These are phyloP conservation scores for Trypethelium eluteriae DNA, from an alignment of 495 filamentous ascomycete species.

Conservation along the genomic window DNA sequence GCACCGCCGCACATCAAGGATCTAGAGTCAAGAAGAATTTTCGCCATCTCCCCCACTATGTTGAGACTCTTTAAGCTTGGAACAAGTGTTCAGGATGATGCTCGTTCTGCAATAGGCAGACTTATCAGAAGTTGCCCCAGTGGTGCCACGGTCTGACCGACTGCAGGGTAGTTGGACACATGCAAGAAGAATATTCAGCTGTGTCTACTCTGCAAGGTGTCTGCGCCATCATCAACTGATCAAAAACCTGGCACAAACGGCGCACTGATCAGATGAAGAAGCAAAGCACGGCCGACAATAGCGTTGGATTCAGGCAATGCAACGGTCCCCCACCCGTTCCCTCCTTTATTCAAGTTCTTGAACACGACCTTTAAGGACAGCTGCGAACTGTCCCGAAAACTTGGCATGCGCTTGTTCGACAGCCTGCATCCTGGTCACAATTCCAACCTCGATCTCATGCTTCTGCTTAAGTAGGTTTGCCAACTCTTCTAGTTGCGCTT, in stretches of 20 bases:
- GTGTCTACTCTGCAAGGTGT: constrained; percentile 1
- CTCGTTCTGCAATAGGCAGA: neutral
- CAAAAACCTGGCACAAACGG: neutral
- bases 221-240: neutral
- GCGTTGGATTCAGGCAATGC: neutral
- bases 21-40: too few species aligned
- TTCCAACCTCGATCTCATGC: constrained; percentile 7
- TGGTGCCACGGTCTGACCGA: neutral
- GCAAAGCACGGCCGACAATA: neutral
- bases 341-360: constrained; percentile 1
- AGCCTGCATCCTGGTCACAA: neutral
- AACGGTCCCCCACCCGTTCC: neutral
- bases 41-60: too few species aligned
- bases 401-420: neutral
- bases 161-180: neutral
- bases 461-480: constrained; percentile 4
- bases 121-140: neutral
- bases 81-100: too few species aligned
- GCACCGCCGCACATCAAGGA: too few species aligned
- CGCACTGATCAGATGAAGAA: constrained; percentile 1
- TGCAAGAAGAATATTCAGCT: constrained; percentile 1
- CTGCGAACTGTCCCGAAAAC: neutral
- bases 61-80: too few species aligned
- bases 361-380: neutral
- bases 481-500: constrained; percentile 5